A percentile compares a stretch with the other conserved stretches of the same genome.
Conservation (phyloP, 2,329 filamentous ascomycete genomes). For the Orbilia ellipsospora region DNA sequence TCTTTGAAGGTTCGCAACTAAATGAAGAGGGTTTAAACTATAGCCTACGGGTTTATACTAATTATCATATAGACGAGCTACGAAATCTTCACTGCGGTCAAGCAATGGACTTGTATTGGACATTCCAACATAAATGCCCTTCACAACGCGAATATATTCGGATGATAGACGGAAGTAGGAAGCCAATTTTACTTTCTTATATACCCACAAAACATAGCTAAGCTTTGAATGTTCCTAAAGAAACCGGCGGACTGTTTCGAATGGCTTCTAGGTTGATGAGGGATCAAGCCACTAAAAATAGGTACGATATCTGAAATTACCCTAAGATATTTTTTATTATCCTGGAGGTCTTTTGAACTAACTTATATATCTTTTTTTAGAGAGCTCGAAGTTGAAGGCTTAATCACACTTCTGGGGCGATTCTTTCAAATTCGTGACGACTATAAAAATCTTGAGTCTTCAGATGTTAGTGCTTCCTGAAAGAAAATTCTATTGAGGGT, state of each 20-base stretch:
- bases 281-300: conserved; percentile 21
- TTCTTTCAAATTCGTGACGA: conserved; percentile 48
- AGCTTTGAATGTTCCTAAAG: neutral
- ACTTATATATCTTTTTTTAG: conserved; percentile 4
- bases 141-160: conserved; percentile 23
- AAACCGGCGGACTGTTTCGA: conserved; percentile 38
- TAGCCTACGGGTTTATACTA: neutral
- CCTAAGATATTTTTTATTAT: no score
- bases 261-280: conserved; percentile 37
- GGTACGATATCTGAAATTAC: conserved; percentile 9
- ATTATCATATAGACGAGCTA: conserved; percentile 19
- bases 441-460: conserved; percentile 25
- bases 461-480: conserved; percentile 15
- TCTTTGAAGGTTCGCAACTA: conserved; percentile 18
- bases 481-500: neutral
- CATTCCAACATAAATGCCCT: conserved; percentile 26
- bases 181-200: neutral
- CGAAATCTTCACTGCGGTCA: conserved; percentile 32
- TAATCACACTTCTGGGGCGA: conserved; percentile 29
- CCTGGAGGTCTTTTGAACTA: neutral
- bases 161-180: conserved; percentile 47
- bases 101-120: conserved; percentile 27
- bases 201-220: neutral
- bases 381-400: conserved; percentile 27
- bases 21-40: neutral